These are phyloP conservation scores for Talaromyces sp. DNA, from an alignment of 2,329 filamentous ascomycete species.

Conservation along the genomic window DNA sequence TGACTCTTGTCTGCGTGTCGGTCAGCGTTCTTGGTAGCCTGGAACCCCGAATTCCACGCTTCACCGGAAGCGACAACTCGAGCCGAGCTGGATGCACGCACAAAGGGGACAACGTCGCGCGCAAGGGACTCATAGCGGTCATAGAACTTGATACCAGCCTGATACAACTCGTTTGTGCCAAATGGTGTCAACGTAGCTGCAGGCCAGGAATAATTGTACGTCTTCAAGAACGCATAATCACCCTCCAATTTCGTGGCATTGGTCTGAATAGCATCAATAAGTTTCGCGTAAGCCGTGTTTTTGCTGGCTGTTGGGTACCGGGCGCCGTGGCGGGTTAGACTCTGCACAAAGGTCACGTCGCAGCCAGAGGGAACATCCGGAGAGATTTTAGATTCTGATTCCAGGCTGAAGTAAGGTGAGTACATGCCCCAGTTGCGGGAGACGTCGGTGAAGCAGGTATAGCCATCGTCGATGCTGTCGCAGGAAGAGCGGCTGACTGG, in stretches of 20 bases:
- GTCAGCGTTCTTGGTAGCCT: slow-evolving; percentile 51
- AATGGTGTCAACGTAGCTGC: slow-evolving; percentile 66
- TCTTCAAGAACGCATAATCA: slow-evolving; percentile 67
- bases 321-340: slow-evolving; percentile 80
- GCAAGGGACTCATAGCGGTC: slow-evolving; percentile 66
- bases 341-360: slow-evolving; percentile 71
- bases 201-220: slow-evolving; percentile 69
- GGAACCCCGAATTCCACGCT: slow-evolving; percentile 73
- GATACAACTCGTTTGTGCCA: slow-evolving; percentile 66
- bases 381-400: slow-evolving; percentile 58
- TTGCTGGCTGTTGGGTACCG: slow-evolving; percentile 73
- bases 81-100: slow-evolving; percentile 65
- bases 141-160: slow-evolving; percentile 75
- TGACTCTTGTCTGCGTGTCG: slow-evolving; percentile 32
- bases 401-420: slow-evolving; percentile 73
- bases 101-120: slow-evolving; percentile 59
- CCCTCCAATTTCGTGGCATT: slow-evolving; percentile 54
- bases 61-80: slow-evolving; percentile 72
- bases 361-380: slow-evolving; percentile 62
- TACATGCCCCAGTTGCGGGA: slow-evolving; percentile 81
- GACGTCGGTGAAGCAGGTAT: slow-evolving; percentile 42
- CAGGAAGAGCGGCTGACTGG: not conserved
- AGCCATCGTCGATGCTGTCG: slow-evolving; percentile 5
- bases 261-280: slow-evolving; percentile 65
- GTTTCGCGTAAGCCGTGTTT: slow-evolving; percentile 58